Evolutionary conservation across 2,329 filamentous ascomycete species (phyloP), one percentile per base, ranked within the genome.

Genomic region (Fusarium praegraminearum): DNA sequence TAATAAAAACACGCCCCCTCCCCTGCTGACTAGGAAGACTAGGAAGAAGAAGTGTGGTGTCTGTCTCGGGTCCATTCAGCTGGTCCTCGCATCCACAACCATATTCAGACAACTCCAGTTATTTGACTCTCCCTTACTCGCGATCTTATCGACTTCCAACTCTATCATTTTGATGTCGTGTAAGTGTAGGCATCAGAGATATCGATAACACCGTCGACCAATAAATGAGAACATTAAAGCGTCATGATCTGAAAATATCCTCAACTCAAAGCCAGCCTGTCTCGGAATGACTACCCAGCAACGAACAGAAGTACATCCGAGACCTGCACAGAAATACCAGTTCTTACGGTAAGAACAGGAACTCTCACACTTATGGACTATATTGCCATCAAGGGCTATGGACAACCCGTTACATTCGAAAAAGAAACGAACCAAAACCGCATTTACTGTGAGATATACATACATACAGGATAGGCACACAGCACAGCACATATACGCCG

Each of bases 1-100:
- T 57, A 60, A 65, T 74, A 75, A 28, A 36, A 36, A 28, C 49
- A 74, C 72, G 50, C 71, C 71, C 70, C 40, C 49, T 20, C 43
- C 26, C 24, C n/a, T 40, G 12, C 36, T 40, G 11, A 22, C n/a
- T 22, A 40, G 36, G n/a, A 40, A 40, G 36, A n/a, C 10, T 20
- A 20, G 20, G 8, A 52, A 33, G 13, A 53, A 41, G 32, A 49
- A 35, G 43, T 30, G 45, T 55, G 40, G 36, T 55, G 35, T 43
- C 33, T 59, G 59, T 65, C 45, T 56, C 47, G 61, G 62, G 61
- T 54, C 57, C 57, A 32, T 70, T 61, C 62, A 58, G 59, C 62
- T 61, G 46, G 60, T 53, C 60, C 65, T 64, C 58, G 47, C 58
- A 44, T 63, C 40, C 62, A 56, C 60, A 62, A 57, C 63, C 63